Base-by-base conservation (phyloP, 345 rosid genomes). In the Bruguiera sexangula region DNA sequence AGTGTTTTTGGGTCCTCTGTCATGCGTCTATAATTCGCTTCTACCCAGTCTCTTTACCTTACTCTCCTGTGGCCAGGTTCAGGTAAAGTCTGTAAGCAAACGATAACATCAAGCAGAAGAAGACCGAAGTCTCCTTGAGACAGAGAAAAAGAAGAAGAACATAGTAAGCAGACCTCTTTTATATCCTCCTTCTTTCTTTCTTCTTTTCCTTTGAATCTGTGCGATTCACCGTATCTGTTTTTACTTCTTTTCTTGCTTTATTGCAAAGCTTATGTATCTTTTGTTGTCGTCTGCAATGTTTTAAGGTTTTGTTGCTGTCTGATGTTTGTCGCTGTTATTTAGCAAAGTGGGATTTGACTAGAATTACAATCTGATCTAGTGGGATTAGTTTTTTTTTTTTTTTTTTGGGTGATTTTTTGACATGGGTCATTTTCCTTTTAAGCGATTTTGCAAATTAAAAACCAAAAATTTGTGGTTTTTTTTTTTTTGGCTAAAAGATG, bases 351-450 rank as follows among this genome's bases (percentile, higher is more conserved):
- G 50, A 43, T 43, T 43, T 43, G 50, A 18, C 50, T 43, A 11
- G 4, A 29, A 67, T 52, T 34, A 31, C 16, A 34, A 66, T 69
- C 48, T 55, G 67, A 74, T 36, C 65, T 31, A 54, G 65, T 46
- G 39, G 21, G 61, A 60, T 50, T 21, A 8, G 13, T 22, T 62
- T 55, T 60, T 55, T 63, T 30, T n/a, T n/a, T n/a, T 52, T 3
- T 69, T 13, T 63, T 69, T 75, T 59, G 18, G 30, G 61, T 31
- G 30, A 8, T 61, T 65, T 30, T 55, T 8, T 43, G 32, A 26
- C 39, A 37, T 69, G 56, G 71, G 74, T 65, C 6, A 19, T 6
- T 21, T 60, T 50, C 30, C 53, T 63, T 70, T 64, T 26, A 1
- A 13, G 18, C 26, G 55, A 65, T 52, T 5, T 66, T 39, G 21